Base-by-base conservation (phyloP, 2,329 filamentous ascomycete genomes). In the Fusarium tupiense region DNA sequence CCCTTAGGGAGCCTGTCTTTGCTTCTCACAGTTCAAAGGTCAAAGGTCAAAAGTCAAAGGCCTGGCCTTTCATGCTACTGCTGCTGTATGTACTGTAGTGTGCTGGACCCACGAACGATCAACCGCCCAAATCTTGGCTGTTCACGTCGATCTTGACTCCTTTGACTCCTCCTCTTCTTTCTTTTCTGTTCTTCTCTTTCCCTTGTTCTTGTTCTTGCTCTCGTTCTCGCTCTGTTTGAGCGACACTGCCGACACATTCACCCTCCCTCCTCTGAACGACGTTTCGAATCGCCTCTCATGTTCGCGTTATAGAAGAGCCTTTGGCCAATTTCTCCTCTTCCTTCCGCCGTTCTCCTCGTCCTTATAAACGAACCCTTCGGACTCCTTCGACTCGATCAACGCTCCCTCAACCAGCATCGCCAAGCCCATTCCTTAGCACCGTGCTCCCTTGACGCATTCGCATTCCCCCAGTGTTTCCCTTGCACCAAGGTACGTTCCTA, bases 271-370 rank as follows among this genome's bases (percentile, higher is more conserved):
- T 31, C 20, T 56, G 52, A 56, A 26, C 41, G 40, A 38, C 46
- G 33, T 44, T 67, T 68, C 67, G 56, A 57, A 52, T 54, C 68
- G 75, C 73, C 69, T 79, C 73, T 75, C 77, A 82, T 83, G 82
- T 78, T 59, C 74, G 75, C 72, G 77, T 83, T 81, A 82, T 83
- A 83, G 81, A 79, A 80, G 78, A 81, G 73, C 73, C 71, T 69
- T 69, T 65, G 69, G 69, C 68, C 61, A 60, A 61, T 67, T 69
- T 74, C 58, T 72, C 61, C 65, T 74, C 72, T 68, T 61, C 62
- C 65, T 52, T 62, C 63, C 53, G 70, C 58, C 71, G 62, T 63
- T 64, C 72, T 44, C 64, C 35, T 61, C 63, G 59, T 61, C 64
- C 69, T 53, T 46, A 46, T 59, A 60, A 60, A 22, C 69, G 60